Evolutionary conservation across 75 land plant species (phyloP).

Genomic region (Adiantum capillusveneris): DNA sequence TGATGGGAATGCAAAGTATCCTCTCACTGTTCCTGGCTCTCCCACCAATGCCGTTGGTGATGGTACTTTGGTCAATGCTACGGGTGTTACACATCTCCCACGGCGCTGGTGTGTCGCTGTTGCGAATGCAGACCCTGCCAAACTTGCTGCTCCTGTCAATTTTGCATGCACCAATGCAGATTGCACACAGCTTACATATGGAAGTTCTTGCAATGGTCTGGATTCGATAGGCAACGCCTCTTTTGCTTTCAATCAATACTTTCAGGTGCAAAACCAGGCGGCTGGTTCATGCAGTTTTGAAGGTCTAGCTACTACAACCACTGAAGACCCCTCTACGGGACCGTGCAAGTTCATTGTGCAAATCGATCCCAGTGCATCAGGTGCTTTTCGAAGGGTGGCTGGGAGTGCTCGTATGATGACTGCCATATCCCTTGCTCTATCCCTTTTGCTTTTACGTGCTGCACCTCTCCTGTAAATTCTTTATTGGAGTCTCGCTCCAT

Average conservation of each 20-base stretch:
- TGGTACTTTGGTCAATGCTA: conserved; percentile 1
- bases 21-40: conserved; percentile 17
- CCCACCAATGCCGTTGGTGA: not conserved
- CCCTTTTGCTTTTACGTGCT: too few species aligned
- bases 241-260: conserved; percentile 55
- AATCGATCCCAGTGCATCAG: conserved; percentile 12
- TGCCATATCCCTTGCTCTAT: too few species aligned
- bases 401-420: too few species aligned
- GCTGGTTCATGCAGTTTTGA: conserved; percentile 31
- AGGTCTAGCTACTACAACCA: conserved; percentile 25
- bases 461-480: too few species aligned
- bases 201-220: conserved; percentile 35
- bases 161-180: not conserved
- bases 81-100: not conserved
- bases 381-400: conserved; percentile 2
- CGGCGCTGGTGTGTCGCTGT: not conserved
- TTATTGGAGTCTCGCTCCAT: too few species aligned
- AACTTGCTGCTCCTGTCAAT: not conserved
- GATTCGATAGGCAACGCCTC: conserved; percentile 39
- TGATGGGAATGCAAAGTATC: conserved; percentile 27
- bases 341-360: conserved; percentile 38
- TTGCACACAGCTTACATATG: conserved; percentile 14
- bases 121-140: not conserved
- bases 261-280: conserved; percentile 37
- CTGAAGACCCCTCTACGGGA: conserved; percentile 32